A percentile compares a stretch with the other conserved stretches of the same genome.
Evolutionary conservation across 2,329 filamentous ascomycete genomes (phyloP).

Genomic region (Fusarium multiceps): DNA sequence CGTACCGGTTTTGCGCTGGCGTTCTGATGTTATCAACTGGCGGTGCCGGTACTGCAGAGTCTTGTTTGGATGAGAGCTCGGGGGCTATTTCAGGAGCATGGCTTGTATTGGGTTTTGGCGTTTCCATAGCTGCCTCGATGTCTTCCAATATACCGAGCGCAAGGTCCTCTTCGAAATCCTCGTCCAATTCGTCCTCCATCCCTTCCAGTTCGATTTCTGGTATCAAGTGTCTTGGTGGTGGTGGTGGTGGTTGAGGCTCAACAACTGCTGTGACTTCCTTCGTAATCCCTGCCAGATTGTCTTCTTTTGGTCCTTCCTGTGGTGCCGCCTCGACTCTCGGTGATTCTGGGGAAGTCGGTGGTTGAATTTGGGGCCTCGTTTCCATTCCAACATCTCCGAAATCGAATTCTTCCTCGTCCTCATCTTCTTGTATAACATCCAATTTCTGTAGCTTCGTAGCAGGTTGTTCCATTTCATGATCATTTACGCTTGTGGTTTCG

Average conservation of each 20-base stretch:
- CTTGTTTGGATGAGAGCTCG: neutral
- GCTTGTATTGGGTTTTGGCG: neutral
- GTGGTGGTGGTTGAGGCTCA: neutral
- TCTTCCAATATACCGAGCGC: constrained; percentile 43
- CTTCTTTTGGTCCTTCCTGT: neutral
- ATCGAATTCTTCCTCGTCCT: constrained; percentile 27
- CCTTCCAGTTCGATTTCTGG: constrained; percentile 21
- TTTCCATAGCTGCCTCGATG: constrained; percentile 34
- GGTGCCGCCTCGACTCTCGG: neutral
- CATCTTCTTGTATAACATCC: constrained; percentile 22
- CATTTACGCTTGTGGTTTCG: neutral
- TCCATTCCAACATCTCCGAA: neutral
- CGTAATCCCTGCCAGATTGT: neutral
- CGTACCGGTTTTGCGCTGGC: constrained; percentile 14
- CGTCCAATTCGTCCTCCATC: constrained; percentile 45
- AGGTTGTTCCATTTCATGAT: neutral
- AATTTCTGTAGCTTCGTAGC: constrained; percentile 14
- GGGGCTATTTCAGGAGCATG: neutral
- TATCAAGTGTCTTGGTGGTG: neutral
- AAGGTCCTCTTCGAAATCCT: constrained; percentile 43
- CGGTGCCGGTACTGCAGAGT: neutral
- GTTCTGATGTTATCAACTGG: neutral
- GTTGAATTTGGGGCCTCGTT: neutral
- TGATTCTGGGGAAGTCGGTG: neutral
- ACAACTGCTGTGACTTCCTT: neutral